Evolutionary conservation across 768 basidiomycete genomes (phyloP), one percentile per base, ranked within the genome.

Genomic region (Boletus reticulatus): DNA sequence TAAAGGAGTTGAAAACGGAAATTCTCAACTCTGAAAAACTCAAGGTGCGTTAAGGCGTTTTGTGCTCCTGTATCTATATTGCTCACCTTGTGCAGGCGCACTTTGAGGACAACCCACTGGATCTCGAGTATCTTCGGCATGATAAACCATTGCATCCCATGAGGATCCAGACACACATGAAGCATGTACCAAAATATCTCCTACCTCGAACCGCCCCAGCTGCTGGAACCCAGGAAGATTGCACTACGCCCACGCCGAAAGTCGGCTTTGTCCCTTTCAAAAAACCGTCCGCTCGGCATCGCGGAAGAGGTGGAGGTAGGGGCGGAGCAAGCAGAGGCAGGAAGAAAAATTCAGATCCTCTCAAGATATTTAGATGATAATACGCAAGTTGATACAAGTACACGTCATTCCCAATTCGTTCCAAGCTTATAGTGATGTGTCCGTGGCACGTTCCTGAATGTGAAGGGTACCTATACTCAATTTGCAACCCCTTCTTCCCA

Each of bases 21-120:
- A 87, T 98, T 37, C 71, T 99, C 60, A 95, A 97, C 69, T 95
- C 93, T 42, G 94, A 96, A 65, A 98, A 95, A 73, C 83, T 98
- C 46, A 98, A 98, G 84, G 95, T 94, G 55, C 36, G 82, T 49
- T 14, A 14, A 19, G 45, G 45, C 13, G 20, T 43, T 11, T 10
- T 27, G 17, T 20, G 46, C 32, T 49, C 16, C 31, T 6, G 34
- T 32, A 17, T 22, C 17, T 14, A 43, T n/a, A 43, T 50, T 36
- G 39, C 43, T 57, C 13, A 56, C 53, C 29, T 13, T 32, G 53
- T 59, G 41, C 64, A 98, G 95, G 93, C 94, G 7, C 96, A 98
- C 72, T 98, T 99, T 59, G 94, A 98, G 66, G 94, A 98, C 66
- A 94, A 98, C 67, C 96, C 96, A 1, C 78, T 92, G 9, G 95